These are phyloP conservation scores for Penicillium macrosclerotiorum DNA, from an alignment of 495 filamentous ascomycete genomes.

Conservation along the genomic window DNA sequence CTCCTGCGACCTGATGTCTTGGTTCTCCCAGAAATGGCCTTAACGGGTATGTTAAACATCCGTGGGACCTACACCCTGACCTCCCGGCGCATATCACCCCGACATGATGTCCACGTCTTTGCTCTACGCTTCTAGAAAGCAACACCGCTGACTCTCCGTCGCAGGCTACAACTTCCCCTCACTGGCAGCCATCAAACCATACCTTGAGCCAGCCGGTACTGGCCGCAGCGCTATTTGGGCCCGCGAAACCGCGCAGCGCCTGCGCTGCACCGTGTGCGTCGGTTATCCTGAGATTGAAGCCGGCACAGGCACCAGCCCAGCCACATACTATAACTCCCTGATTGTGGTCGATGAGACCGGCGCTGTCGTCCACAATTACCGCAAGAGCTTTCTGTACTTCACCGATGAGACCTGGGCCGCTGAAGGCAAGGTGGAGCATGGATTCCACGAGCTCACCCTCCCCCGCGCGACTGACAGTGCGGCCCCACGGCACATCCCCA, in stretches of 20 bases:
- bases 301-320: constrained; percentile 7
- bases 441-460: constrained; percentile 38
- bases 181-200: constrained; percentile 69
- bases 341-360: constrained; percentile 75
- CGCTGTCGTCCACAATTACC: constrained; percentile 74
- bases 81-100: no score
- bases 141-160: neutral
- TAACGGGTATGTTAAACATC: constrained; percentile 61
- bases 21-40: constrained; percentile 84
- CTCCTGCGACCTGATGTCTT: constrained; percentile 53
- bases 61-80: neutral
- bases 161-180: constrained; percentile 90
- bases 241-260: constrained; percentile 62
- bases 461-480: neutral
- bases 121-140: neutral
- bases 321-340: constrained; percentile 74
- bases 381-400: constrained; percentile 87
- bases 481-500: constrained; percentile 38
- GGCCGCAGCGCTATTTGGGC: constrained; percentile 84
- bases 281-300: constrained; percentile 78
- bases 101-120: neutral
- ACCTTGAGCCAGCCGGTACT: constrained; percentile 71
- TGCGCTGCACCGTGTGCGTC: constrained; percentile 77
- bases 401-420: constrained; percentile 89
- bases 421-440: constrained; percentile 64